Evolutionary conservation across 768 basidiomycete genomes (phyloP).

Genomic region (Tricholoma furcatifolium): DNA sequence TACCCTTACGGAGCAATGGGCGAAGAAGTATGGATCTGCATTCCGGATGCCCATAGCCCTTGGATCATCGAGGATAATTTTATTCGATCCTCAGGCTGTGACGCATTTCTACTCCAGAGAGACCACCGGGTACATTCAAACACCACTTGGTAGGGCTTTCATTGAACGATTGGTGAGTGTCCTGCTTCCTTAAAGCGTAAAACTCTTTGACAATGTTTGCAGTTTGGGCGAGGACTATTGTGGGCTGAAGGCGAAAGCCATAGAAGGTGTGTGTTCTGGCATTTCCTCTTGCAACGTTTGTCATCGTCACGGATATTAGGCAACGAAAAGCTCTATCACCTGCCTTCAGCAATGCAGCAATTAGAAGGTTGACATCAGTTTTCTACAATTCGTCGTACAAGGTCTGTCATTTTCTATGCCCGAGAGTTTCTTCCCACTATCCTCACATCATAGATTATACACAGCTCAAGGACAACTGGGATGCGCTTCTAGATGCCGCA

Average conservation of each 20-base stretch:
- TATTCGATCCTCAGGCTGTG: no score
- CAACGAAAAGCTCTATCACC: constrained; percentile 51
- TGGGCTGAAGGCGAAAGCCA: constrained; percentile 48
- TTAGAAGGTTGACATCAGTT: constrained; percentile 42
- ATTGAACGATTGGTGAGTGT: no score
- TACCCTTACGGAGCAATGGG: no score
- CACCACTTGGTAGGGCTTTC: no score
- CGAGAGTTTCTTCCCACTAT: background rate
- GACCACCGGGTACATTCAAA: no score
- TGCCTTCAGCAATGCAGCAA: constrained; percentile 52
- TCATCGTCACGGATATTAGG: constrained; percentile 19
- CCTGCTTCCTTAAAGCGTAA: no score
- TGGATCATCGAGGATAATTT: no score
- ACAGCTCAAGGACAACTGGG: constrained; percentile 31
- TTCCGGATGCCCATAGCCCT: no score
- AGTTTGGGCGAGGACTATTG: constrained; percentile 41
- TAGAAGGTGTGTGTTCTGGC: constrained; percentile 28
- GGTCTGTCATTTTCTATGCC: constrained; percentile 23
- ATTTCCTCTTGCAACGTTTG: no score
- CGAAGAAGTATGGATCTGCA: no score
- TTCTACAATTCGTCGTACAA: constrained; percentile 54
- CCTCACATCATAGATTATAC: background rate
- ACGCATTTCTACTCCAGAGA: no score
- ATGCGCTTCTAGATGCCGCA: constrained; percentile 17
- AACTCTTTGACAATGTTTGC: background rate